Evolutionary conservation across 73 alveolate genomes (phyloP), one percentile per base, ranked within the genome.

Genomic region (Paramecium caudatum): DNA sequence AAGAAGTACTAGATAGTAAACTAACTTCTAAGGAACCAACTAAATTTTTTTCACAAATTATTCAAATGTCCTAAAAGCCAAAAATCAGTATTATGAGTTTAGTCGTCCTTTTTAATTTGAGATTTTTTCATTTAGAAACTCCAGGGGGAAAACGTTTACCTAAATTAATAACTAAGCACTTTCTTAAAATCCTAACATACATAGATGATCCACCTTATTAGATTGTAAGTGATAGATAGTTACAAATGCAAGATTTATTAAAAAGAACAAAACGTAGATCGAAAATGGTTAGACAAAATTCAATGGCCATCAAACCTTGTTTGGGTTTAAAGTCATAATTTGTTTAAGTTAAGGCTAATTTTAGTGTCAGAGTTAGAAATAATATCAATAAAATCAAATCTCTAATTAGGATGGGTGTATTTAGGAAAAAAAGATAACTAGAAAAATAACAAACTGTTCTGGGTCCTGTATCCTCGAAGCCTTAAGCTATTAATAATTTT

Each of bases 141-240:
- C 88, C 88, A 3, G 88, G 88, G 6, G 39, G 68, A 4, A 41
- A 74, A 45, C 19, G 19, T 21, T 74, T 74, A 27, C 55, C 88
- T 9, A 74, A 74, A 74, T 41, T 74, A 23, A 45, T 74, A 10
- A 37, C 88, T 1, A 74, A 45, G 16, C 62, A 74, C 46, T 39
- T 74, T 45, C 16, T 74, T 3, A 37, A 36, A 27, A 74, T 74
- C 7, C 5, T 74, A 74, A 36, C 69, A 6, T 74, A 74, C 43
- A 68, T 74, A 39, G 88, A 74, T 41, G 88, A 74, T 36, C 88
- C 88, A 12, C 69, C 68, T 15, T 74, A 74, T 65, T 36, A 3
- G 39, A 33, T 65, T 65, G 47, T 36, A 8, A 65, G 83, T 30
- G 83, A 30, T 65, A 55, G 80, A 55, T 23, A 55, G 30, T 5